Conservation (phyloP, 176 grass and related monocot species). For the Cymbopogon citratus region DNA sequence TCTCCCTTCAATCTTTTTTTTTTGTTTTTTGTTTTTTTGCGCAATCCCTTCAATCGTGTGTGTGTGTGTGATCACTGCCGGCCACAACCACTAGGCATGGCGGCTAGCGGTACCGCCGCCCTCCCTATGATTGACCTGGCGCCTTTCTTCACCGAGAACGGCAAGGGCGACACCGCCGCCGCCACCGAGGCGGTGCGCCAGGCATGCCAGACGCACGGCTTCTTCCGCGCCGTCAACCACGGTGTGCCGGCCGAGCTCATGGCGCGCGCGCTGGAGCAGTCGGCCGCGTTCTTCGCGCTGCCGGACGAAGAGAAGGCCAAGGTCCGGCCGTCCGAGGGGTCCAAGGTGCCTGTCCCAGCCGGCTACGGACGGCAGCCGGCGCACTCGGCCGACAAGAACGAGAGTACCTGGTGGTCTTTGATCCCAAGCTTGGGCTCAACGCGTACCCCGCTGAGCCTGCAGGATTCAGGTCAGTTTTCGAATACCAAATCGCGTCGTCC, state of each 20-base stretch:
- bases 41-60: too few species aligned
- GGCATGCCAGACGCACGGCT: conserved; percentile 21
- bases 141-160: not conserved
- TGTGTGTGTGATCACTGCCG: not conserved
- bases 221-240: conserved; percentile 42
- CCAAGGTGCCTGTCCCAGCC: not conserved
- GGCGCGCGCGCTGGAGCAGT: conserved; percentile 21
- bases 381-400: conserved; percentile 38
- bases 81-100: not conserved
- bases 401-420: conserved; percentile 29
- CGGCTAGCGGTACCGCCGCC: not conserved
- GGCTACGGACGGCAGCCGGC: conserved; percentile 29
- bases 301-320: conserved; percentile 36
- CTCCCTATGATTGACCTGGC: not conserved
- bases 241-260: conserved; percentile 13
- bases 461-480: conserved; percentile 19
- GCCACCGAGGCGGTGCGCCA: conserved; percentile 5
- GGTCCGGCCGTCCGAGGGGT: not conserved
- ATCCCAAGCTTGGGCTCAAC: conserved; percentile 15
- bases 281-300: conserved; percentile 19
- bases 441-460: conserved; percentile 6
- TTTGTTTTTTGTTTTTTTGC: too few species aligned
- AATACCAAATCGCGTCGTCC: not conserved
- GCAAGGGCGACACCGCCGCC: not conserved
- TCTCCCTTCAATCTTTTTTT: too few species aligned